Base-by-base conservation (phyloP, 352 stramenopile genomes). In the Phytophthora colocasiae region DNA sequence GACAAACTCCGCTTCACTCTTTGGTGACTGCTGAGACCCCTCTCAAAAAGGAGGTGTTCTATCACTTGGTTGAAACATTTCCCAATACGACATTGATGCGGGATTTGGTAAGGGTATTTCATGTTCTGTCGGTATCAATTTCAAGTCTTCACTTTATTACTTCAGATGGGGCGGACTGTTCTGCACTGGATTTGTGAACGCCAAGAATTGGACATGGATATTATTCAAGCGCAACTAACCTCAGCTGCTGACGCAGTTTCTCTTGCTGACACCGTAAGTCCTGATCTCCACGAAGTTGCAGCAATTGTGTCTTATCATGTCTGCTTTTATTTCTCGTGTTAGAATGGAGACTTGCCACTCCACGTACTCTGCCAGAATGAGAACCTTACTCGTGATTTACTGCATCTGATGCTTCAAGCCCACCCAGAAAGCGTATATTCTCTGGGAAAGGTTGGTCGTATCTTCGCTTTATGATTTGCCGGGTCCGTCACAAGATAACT, bases 141-240 rank as follows among this genome's bases (percentile, higher is more conserved):
- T 38, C 7, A 27, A 44, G 38, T 48, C 29, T 54, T 51, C 31
- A 34, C 31, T 36, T 47, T 36, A 34, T 63, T 38, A 11, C 17
- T 64, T 15, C n/a, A 89, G 80, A 67, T 73, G 14, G 72, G 72
- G 14, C 72, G 81, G n/a, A 85, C 69, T 29, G 60, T 83, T 27
- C 47, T 92, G 3, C 84, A 92, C 32, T 91, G 76, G 78, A 40
- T 85, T 15, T 90, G 81, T 34, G 81, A 87, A 11, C 47, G 41
- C 11, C 48, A 63, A 4, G 60, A 69, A 9, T 22, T 85, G 43
- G 57, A 66, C 9, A 51, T 59, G 6, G 32, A 46, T 5, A 32
- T 80, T 2, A 40, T 86, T 39, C 36, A 57, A 22, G 51, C 24
- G 3, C 15, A 87, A 8, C 48, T 92, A 3, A 24, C 56, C 12